Evolutionary conservation across 306 rosid species (phyloP).

Genomic region (Cicer cuneatum): DNA sequence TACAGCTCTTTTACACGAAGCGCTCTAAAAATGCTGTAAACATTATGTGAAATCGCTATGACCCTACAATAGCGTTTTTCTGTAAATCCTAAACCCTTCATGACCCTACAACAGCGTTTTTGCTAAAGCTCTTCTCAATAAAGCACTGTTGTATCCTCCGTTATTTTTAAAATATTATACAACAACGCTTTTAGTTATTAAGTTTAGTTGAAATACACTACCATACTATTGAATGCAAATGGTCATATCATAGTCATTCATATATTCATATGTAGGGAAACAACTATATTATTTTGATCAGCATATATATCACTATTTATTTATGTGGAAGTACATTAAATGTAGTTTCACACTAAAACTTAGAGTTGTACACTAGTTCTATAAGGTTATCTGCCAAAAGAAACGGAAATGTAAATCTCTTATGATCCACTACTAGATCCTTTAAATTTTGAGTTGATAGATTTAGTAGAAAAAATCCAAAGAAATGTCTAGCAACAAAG

Average conservation of each 20-base stretch:
- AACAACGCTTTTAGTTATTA: too few relatives aligned
- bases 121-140: too few relatives aligned
- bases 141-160: too few relatives aligned
- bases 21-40: too few relatives aligned
- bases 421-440: not conserved
- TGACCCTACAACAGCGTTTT: too few relatives aligned
- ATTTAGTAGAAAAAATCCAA: conserved; percentile 9
- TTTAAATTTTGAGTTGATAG: not conserved
- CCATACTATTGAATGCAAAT: conserved; percentile 19
- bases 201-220: conserved; percentile 1
- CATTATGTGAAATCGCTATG: too few relatives aligned
- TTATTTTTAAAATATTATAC: too few relatives aligned
- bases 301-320: not conserved
- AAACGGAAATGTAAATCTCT: not conserved
- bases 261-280: conserved; percentile 19
- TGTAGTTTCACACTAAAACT: conserved; percentile 29
- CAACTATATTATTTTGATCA: conserved; percentile 14
- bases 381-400: conserved; percentile 4
- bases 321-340: not conserved
- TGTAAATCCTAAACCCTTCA: too few relatives aligned
- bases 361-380: conserved; percentile 15
- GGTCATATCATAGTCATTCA: conserved; percentile 6
- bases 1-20: too few relatives aligned
- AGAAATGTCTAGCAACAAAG: not conserved
- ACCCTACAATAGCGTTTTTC: too few relatives aligned